Evolutionary conservation across 441 rosid species (phyloP), one percentile per base, ranked within the genome.

Genomic region (Flueggea neowawraea): DNA sequence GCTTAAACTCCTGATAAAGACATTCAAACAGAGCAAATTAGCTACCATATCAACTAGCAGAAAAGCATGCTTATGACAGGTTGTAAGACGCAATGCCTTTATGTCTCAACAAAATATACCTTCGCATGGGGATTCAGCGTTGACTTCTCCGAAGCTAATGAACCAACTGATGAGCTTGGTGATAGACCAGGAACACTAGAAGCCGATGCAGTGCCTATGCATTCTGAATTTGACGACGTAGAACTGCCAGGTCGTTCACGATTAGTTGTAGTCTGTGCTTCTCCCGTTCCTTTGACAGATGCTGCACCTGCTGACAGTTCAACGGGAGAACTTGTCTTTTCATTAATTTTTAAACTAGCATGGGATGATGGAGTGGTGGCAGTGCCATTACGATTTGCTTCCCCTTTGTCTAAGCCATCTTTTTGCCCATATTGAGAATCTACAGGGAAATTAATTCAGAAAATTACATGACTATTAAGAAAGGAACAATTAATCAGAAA

Each of bases 101-200:
- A 36, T 5, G 41, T 36, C 41, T 36, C 41, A 36, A 63, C 41
- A 55, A 32, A 32, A 54, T 56, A 32, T 55, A 95, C 99, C 99
- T 89, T 88, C 28, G 97, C 96, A 79, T 86, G 62, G 55, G 96
- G 96, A 71, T 95, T 87, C 61, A 88, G 77, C 3, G 88, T 77
- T 70, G 98, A 89, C 75, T 81, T 83, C 78, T 86, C 97, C 47
- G 97, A 83, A 54, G 95, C 78, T 58, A 84, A 67, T 57, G 97
- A 91, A 52, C 96, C 92, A 67, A 88, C 50, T 65, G 98, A 89
- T 16, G 98, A 91, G 82, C 91, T 89, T 67, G 97, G 96, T 22
- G 99, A 86, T 70, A 91, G 61, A 70, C 79, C 84, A 75, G 86
- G 75, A 69, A 73, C 77, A 66, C 73, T 76, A 62, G 86, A 61